Base-by-base conservation (phyloP, 495 filamentous ascomycete genomes). In the Geopyxis carbonaria region DNA sequence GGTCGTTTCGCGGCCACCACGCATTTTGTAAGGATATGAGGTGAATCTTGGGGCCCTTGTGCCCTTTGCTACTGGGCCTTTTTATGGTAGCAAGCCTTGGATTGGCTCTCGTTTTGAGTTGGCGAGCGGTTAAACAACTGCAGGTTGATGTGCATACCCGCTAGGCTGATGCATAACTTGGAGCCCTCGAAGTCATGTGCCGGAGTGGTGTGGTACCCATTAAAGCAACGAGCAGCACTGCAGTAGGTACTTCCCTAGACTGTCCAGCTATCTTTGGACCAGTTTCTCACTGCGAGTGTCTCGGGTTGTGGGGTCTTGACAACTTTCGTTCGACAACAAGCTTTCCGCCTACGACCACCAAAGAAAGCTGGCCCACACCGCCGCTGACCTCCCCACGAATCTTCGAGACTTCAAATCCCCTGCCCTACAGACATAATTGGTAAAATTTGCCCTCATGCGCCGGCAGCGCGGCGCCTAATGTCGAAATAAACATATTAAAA, bases 101-200 rank as follows among this genome's bases (percentile, higher is more conserved):
- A 36, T 37, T 51, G 46, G 27, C 41, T 38, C 42, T 45, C 34
- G 45, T 31, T 25, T 43, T 39, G 41, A 48, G 47, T 51, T 51
- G 48, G 48, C 37, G 48, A 34, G 48, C 48, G 48, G 48, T 46
- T 51, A 51, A 51, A 51, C 31, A 41, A 37, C 43, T 50, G 42
- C 46, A 41, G 35, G 48, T 33, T 42, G 48, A 53, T 53, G 50
- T 53, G 50, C 50, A 53, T 53, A 52, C 50, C 50, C 50, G 50
- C 46, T 53, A 37, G 43, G 35, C 48, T 45, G 49, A 36, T 53
- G 48, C 50, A 53, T 51, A 37, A 32, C 29, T 47, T 53, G 50
- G 50, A 25, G 50, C 29, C 36, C 34, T 41, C 13, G 30, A 53
- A 53, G 50, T 53, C 50, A 53, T 53, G 48, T 53, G 50, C 43